Evolutionary conservation across 441 rosid genomes (phyloP), one percentile per base, ranked within the genome.

Genomic region (Corymbia calophylla): DNA sequence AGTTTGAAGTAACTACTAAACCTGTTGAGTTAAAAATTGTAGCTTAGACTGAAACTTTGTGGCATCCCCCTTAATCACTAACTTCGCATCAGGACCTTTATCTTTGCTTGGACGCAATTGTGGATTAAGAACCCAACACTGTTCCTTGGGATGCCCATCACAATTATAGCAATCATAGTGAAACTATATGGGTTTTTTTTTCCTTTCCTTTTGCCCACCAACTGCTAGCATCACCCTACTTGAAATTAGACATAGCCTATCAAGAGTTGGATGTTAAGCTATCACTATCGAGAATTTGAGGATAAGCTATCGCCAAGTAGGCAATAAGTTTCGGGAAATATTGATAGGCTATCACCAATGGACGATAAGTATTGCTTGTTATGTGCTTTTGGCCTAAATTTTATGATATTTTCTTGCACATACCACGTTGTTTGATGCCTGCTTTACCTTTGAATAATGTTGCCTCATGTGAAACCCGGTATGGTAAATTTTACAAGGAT

Each of bases 161-260:
- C 21, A 18, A 64, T 64, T 64, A 64, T 1, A 15, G 5, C n/a
- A 35, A 64, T 16, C 39, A 64, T 10, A n/a, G 5, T 64, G 73
- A n/a, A 15, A 64, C 31, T 5, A 0, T 15, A n/a, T n/a, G 21
- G 10, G 11, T n/a, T 4, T n/a, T 7, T n/a, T 64, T 64, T 2
- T 10, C 39, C 73, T n/a, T 64, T 64, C 73, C 73, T 64, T 64
- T 64, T 64, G 21, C 11, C 39, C 73, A 64, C 73, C 11, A 0
- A n/a, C 10, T 31, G 0, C 39, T 7, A n/a, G 39, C 19, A 31
- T 64, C 35, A 64, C 39, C 39, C n/a, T 64, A 39, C 35, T n/a
- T 64, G 39, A 64, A 64, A 64, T 64, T 64, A 64, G 73, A 16
- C 73, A n/a, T n/a, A n/a, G n/a, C n/a, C n/a, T n/a, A n/a, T n/a